Evolutionary conservation across 257 asterid species (phyloP), one percentile per base, ranked within the genome.

Genomic region (Solanum peruvianum): DNA sequence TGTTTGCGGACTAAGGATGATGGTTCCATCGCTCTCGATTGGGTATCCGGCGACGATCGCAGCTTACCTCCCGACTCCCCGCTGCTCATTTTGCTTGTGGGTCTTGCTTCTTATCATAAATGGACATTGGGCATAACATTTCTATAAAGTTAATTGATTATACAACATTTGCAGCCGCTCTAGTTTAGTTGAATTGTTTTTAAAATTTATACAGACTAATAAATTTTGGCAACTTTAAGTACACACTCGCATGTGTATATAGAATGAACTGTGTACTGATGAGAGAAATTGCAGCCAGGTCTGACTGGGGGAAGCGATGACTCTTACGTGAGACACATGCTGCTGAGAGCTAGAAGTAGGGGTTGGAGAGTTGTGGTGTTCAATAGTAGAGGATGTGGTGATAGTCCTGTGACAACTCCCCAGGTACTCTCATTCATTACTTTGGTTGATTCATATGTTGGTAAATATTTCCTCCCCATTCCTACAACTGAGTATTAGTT

Each of bases 321-420:
- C 85, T 83, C 96, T 0, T 96, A 96, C 11, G 99, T 96, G 44
- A 94, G 99, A 92, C 98, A 95, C 93, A 95, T 97, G 98, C 90
- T 94, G 87, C 84, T 92, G 89, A 92, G 92, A 89, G 99, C 98
- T 29, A 88, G 94, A 93, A 91, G 91, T 86, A 89, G 89, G 87
- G 97, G 98, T 58, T 97, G 98, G 98, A 93, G 99, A 52, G 94
- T 86, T 82, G 96, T 95, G 88, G 99, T 95, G 86, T 95, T 96
- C 88, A 96, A 96, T 87, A 95, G 99, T 90, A 91, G 99, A 90
- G 98, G 98, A 13, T 97, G 99, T 89, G 98, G 98, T 39, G 37
- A 90, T 73, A 94, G 98, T 92, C 99, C 99, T 29, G 98, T 97
- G 76, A 95, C 94, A 86, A 94, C 99, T 20, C 90, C 98, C 86